Conservation (phyloP, 2,329 filamentous ascomycete species). For the Chaetomiaceae sp. region DNA sequence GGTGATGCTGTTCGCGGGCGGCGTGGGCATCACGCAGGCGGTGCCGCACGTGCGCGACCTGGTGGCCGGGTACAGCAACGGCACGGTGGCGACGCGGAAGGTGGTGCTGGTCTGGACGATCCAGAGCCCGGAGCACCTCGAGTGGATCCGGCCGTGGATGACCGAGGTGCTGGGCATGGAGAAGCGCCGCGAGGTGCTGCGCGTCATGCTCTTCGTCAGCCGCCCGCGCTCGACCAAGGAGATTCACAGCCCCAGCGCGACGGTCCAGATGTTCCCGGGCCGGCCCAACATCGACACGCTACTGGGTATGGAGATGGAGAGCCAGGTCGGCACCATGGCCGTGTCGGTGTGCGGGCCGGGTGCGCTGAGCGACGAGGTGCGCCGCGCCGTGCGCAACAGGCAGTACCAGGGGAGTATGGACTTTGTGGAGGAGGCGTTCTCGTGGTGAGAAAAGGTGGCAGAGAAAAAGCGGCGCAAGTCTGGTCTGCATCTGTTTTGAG, state of each 20-base stretch:
- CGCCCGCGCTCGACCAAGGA: constrained; percentile 70
- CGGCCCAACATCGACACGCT: constrained; percentile 68
- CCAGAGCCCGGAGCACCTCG: constrained; percentile 70
- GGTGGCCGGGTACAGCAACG: constrained; percentile 60
- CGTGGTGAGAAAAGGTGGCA: constrained; percentile 35
- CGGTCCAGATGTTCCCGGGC: constrained; percentile 80
- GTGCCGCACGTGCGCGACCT: constrained; percentile 70
- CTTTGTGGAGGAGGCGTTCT: constrained; percentile 74
- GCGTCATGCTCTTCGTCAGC: constrained; percentile 73
- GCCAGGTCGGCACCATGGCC: constrained; percentile 66
- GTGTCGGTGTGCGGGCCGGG: constrained; percentile 72
- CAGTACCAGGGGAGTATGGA: constrained; percentile 64
- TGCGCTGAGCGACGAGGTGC: constrained; percentile 67
- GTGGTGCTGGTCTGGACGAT: constrained; percentile 74
- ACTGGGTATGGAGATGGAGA: constrained; percentile 66
- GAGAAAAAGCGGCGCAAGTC: neutral
- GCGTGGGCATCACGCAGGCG: constrained; percentile 75
- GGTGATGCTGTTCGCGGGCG: constrained; percentile 71
- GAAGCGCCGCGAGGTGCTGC: constrained; percentile 63
- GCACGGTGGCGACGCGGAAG: constrained; percentile 64
- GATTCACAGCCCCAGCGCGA: constrained; percentile 69
- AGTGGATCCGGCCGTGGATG: constrained; percentile 83
- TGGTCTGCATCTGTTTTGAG: neutral
- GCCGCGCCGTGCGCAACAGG: constrained; percentile 57
- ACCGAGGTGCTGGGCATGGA: constrained; percentile 72